Percentiles rank a stretch among this genome's conserved stretches.
Evolutionary conservation across 1,284 basidiomycete species (phyloP).

Genomic region (Moesziomyces sp.): DNA sequence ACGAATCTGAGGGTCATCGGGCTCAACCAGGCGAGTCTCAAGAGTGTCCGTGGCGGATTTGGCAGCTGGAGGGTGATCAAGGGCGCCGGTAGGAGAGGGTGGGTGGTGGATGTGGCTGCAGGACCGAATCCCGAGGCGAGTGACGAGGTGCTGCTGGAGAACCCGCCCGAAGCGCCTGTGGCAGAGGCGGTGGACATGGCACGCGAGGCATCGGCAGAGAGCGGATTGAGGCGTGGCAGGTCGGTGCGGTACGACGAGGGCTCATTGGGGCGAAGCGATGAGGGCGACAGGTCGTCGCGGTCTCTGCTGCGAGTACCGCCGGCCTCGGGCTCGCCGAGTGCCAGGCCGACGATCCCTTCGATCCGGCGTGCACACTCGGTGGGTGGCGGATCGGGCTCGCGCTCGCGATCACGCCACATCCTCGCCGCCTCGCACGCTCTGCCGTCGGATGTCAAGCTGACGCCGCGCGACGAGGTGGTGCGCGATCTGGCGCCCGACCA

Average conservation of each 20-base stretch:
- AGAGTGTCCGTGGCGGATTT: constrained; percentile 78
- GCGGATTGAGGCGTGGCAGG: constrained; percentile 10
- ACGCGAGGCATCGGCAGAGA: constrained; percentile 7
- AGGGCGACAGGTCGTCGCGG: constrained; percentile 17
- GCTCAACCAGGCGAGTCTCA: constrained; percentile 79
- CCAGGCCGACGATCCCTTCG: constrained; percentile 27
- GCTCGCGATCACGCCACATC: constrained; percentile 49
- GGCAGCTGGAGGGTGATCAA: constrained; percentile 86
- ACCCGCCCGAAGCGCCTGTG: not conserved
- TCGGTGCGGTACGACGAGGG: constrained; percentile 40
- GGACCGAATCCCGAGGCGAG: constrained; percentile 75
- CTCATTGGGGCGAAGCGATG: constrained; percentile 2
- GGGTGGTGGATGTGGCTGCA: constrained; percentile 90
- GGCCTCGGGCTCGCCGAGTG: constrained; percentile 3
- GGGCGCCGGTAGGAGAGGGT: constrained; percentile 91
- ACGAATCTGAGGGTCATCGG: constrained; percentile 89
- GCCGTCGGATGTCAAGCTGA: constrained; percentile 25
- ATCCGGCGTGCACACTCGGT: constrained; percentile 44
- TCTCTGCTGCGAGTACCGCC: constrained; percentile 25
- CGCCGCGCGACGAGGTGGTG: constrained; percentile 63
- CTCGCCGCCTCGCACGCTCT: constrained; percentile 18
- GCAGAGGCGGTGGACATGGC: constrained; percentile 2
- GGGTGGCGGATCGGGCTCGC: constrained; percentile 41
- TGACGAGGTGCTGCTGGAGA: constrained; percentile 41
- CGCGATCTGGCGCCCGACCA: constrained; percentile 76